A percentile compares a stretch with the other conserved stretches of the same genome.
Evolutionary conservation across 2,329 filamentous ascomycete species (phyloP).

Genomic region (Leptoxyphium fumago): DNA sequence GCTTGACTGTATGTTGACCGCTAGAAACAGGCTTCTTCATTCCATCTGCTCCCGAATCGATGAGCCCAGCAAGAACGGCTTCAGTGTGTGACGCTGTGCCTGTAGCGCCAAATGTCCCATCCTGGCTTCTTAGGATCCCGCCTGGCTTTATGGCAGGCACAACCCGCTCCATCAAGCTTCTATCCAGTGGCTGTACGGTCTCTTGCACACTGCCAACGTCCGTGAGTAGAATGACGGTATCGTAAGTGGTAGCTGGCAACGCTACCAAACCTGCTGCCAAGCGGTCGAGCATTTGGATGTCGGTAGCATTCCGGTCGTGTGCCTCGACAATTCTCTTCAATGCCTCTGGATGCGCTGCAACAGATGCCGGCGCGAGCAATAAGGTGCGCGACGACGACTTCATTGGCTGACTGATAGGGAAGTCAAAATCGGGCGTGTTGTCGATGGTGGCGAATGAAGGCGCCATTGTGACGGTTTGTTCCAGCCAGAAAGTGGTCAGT

Average conservation of each 20-base stretch:
- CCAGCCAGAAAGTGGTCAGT: too few relatives aligned
- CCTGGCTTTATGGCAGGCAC: conserved; percentile 57
- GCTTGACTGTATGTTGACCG: conserved; percentile 20
- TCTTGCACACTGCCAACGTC: conserved; percentile 57
- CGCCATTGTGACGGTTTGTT: conserved; percentile 17
- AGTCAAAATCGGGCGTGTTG: conserved; percentile 22
- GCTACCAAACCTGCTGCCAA: conserved; percentile 67
- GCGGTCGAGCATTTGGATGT: conserved; percentile 96
- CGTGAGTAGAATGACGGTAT: conserved; percentile 68
- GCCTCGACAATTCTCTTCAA: conserved; percentile 55
- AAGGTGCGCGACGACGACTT: conserved; percentile 46
- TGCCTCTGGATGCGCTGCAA: conserved; percentile 70
- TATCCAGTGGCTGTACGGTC: conserved; percentile 47
- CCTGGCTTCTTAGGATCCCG: conserved; percentile 54
- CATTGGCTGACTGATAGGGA: conserved; percentile 4
- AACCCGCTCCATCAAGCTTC: conserved; percentile 53
- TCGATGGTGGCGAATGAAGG: conserved; percentile 23
- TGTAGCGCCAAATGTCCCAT: conserved; percentile 40
- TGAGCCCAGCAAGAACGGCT: conserved; percentile 68
- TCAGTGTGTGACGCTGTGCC: conserved; percentile 48
- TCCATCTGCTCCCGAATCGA: conserved; percentile 44
- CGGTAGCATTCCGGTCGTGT: conserved; percentile 62
- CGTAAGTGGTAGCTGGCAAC: conserved; percentile 65
- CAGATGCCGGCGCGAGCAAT: conserved; percentile 77
- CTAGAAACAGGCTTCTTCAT: conserved; percentile 47